Evolutionary conservation across 2,329 filamentous ascomycete genomes (phyloP).

Genomic region (Magnaporthiopsis incrustans): DNA sequence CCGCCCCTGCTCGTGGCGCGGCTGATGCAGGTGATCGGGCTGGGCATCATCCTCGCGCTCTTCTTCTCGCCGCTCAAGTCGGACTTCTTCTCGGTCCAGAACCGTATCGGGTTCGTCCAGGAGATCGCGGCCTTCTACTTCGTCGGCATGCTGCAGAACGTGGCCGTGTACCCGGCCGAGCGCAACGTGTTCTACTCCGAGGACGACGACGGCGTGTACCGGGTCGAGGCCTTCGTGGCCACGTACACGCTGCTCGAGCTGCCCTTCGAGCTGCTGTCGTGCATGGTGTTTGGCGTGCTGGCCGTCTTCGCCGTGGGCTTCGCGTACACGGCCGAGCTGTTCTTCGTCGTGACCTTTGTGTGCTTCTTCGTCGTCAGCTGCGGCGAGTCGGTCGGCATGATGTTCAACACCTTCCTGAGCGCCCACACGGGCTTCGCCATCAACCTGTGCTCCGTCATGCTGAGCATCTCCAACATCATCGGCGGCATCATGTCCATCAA

Average conservation of each 20-base stretch:
- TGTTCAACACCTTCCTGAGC: conserved; percentile 69
- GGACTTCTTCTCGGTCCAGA: conserved; percentile 64
- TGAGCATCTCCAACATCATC: conserved; percentile 65
- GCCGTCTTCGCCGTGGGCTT: conserved; percentile 58
- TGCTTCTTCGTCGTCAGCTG: conserved; percentile 67
- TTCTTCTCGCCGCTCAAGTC: conserved; percentile 66
- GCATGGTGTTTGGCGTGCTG: conserved; percentile 57
- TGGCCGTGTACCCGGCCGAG: conserved; percentile 64
- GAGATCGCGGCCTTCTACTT: conserved; percentile 66
- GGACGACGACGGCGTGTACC: conserved; percentile 65
- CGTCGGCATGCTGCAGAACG: conserved; percentile 72
- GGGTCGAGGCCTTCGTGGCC: conserved; percentile 61
- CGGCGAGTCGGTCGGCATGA: conserved; percentile 68
- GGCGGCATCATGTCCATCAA: conserved; percentile 62
- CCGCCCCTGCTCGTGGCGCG: conserved; percentile 56
- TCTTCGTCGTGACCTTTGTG: conserved; percentile 60
- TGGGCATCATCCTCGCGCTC: conserved; percentile 54
- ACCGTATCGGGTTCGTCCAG: conserved; percentile 65
- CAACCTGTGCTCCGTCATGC: conserved; percentile 61
- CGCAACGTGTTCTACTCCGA: conserved; percentile 72
- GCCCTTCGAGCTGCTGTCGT: conserved; percentile 61
- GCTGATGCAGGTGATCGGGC: conserved; percentile 57
- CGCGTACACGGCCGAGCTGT: conserved; percentile 53
- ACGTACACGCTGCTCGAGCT: conserved; percentile 64
- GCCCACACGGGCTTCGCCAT: conserved; percentile 68